Percentiles rank a stretch among this genome's conserved stretches.
These are phyloP conservation scores for Boletus reticulatus DNA, from an alignment of 768 basidiomycete genomes.

Conservation along the genomic window DNA sequence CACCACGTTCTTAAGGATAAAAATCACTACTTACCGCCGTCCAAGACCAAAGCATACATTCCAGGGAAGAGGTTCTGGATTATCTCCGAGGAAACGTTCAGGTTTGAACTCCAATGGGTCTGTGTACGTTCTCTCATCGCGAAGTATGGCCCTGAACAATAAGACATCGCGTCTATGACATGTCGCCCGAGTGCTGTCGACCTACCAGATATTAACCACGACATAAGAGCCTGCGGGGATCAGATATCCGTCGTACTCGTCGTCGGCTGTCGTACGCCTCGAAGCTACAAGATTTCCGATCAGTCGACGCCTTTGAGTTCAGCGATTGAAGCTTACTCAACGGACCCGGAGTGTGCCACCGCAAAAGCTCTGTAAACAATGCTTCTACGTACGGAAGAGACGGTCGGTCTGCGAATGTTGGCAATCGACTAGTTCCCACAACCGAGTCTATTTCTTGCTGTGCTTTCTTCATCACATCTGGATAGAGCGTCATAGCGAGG, in stretches of 20 bases:
- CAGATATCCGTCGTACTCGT: slow-evolving; percentile 19
- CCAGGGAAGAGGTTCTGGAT: slow-evolving; percentile 12
- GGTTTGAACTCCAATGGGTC: slow-evolving; percentile 20
- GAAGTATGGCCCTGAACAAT: slow-evolving; percentile 16
- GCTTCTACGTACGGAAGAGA: slow-evolving; percentile 30
- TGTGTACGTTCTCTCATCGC: slow-evolving; percentile 14
- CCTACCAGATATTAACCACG: slow-evolving; percentile 18
- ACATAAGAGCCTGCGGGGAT: slow-evolving; percentile 19
- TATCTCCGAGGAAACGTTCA: slow-evolving; percentile 20
- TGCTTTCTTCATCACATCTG: slow-evolving; percentile 23
- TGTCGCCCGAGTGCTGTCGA: background rate
- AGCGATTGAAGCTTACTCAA: background rate
- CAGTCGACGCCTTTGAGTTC: background rate
- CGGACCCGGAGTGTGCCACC: slow-evolving; percentile 19
- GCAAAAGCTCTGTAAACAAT: slow-evolving; percentile 22
- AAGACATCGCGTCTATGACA: too few relatives aligned
- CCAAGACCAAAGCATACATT: slow-evolving; percentile 19
- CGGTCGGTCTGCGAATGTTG: slow-evolving; percentile 23
- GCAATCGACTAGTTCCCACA: slow-evolving; percentile 21
- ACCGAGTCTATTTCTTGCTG: slow-evolving; percentile 28
- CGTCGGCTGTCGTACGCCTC: slow-evolving; percentile 7
- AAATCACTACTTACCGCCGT: slow-evolving; percentile 6
- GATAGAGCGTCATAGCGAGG: slow-evolving; percentile 31
- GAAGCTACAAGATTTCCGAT: slow-evolving; percentile 1
- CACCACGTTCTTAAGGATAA: background rate